Evolutionary conservation across 1,284 basidiomycete species (phyloP).

Genomic region (Moesziomyces globuligerus): DNA sequence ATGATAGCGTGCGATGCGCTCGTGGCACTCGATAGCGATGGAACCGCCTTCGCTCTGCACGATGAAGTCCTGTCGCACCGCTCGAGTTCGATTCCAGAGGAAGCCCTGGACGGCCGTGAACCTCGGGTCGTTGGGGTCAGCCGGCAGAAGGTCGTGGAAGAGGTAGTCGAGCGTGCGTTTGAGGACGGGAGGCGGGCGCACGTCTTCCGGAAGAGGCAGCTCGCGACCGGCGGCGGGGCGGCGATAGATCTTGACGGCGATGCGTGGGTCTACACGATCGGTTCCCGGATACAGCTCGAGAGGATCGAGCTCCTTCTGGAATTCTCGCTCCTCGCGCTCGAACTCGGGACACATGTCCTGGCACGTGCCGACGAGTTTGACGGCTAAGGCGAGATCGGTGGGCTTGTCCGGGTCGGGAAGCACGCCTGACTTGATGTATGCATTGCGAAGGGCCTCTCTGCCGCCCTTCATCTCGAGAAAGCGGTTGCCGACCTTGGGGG

Average conservation of each 20-base stretch:
- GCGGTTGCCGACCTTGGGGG: conserved; percentile 49
- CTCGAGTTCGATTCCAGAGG: conserved; percentile 89
- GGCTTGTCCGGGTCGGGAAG: conserved; percentile 85
- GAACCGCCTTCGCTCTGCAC: conserved; percentile 85
- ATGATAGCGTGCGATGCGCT: conserved; percentile 92
- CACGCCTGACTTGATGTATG: conserved; percentile 82
- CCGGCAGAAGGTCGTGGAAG: conserved; percentile 80
- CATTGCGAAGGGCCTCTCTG: conserved; percentile 72
- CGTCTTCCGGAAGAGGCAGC: conserved; percentile 83
- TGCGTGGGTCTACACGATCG: conserved; percentile 80
- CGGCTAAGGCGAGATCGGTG: conserved; percentile 84
- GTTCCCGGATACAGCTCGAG: conserved; percentile 75
- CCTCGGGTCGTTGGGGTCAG: conserved; percentile 70
- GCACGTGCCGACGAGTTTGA: conserved; percentile 89
- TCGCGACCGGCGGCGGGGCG: conserved; percentile 89
- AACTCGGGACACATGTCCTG: conserved; percentile 93
- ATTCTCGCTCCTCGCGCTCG: conserved; percentile 88
- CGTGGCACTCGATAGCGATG: conserved; percentile 87
- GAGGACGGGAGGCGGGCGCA: conserved; percentile 85
- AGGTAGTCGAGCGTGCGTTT: conserved; percentile 90
- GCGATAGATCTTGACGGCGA: conserved; percentile 94
- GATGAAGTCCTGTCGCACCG: conserved; percentile 92
- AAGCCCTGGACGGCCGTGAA: conserved; percentile 82
- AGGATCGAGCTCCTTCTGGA: conserved; percentile 85
- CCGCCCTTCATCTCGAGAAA: conserved; percentile 50